Percentiles rank a stretch among this genome's conserved stretches.
Conservation (phyloP, 2,329 filamentous ascomycete species). For the Penicillium sp. region DNA sequence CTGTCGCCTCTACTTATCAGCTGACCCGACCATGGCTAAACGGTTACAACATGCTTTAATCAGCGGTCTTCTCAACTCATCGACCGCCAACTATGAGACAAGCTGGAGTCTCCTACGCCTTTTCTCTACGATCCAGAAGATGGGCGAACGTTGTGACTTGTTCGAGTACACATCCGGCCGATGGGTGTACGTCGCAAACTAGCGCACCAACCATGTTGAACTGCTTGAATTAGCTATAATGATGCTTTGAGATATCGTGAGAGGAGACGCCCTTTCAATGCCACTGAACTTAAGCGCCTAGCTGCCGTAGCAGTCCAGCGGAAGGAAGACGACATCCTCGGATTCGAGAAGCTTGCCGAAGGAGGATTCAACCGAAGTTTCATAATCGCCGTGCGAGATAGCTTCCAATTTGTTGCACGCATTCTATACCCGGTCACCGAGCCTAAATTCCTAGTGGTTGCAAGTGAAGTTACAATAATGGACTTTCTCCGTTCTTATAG, state of each 20-base stretch:
- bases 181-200: slow-evolving; percentile 14
- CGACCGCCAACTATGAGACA: too few species aligned
- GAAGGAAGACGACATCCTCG: slow-evolving; percentile 15
- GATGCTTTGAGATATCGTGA: slow-evolving; percentile 5
- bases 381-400: slow-evolving; percentile 25
- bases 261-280: slow-evolving; percentile 17
- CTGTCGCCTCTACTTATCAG: too few species aligned
- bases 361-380: slow-evolving; percentile 34
- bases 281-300: slow-evolving; percentile 18
- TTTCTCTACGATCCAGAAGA: neutral
- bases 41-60: too few species aligned
- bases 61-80: too few species aligned
- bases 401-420: slow-evolving; percentile 25
- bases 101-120: too few species aligned
- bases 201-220: neutral
- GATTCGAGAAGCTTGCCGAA: slow-evolving; percentile 33
- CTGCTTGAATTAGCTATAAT: slow-evolving; percentile 2
- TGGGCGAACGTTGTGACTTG: slow-evolving; percentile 1
- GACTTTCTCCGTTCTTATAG: slow-evolving; percentile 34
- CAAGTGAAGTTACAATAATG: slow-evolving; percentile 45
- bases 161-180: slow-evolving; percentile 20
- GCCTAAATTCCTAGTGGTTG: slow-evolving; percentile 30
- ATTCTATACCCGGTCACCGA: slow-evolving; percentile 31
- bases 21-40: too few species aligned
- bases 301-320: slow-evolving; percentile 11